Conservation (phyloP, 768 basidiomycete species). For the Xerocomellus chrysenteron region DNA sequence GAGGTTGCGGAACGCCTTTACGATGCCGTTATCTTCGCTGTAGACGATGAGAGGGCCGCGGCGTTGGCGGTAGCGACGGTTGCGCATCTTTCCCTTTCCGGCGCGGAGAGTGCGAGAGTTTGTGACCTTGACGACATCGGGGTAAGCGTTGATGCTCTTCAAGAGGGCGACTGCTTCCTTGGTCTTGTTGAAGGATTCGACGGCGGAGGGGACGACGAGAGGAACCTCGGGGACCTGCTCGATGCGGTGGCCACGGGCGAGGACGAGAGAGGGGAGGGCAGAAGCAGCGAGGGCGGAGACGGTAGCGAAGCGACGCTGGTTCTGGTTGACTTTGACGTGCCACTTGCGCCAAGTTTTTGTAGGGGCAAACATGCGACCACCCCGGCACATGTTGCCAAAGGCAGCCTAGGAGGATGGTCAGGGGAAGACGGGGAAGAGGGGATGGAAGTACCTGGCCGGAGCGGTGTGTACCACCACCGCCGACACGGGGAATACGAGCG, state of each 20-base stretch:
- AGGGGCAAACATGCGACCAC: conserved; percentile 99
- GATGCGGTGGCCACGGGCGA: conserved; percentile 98
- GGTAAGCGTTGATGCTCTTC: conserved; percentile 85
- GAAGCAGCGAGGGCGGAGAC: conserved; percentile 98
- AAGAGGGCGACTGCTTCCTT: conserved; percentile 95
- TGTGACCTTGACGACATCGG: conserved; percentile 94
- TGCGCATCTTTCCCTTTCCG: conserved; percentile 96
- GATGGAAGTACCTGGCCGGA: conserved; percentile 74
- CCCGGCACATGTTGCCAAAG: conserved; percentile 99
- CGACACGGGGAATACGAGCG: conserved; percentile 99
- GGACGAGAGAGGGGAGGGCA: conserved; percentile 92
- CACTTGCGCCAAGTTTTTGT: conserved; percentile 99
- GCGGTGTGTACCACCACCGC: conserved; percentile 97
- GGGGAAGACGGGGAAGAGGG: background rate
- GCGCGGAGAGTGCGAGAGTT: conserved; percentile 96
- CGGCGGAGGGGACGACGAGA: conserved; percentile 75
- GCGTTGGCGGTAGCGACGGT: conserved; percentile 94
- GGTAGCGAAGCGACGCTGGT: conserved; percentile 96
- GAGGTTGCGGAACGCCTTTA: conserved; percentile 97
- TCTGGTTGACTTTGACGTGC: conserved; percentile 99
- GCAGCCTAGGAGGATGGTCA: conserved; percentile 62
- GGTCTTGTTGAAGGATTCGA: conserved; percentile 92
- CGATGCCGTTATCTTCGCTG: conserved; percentile 95
- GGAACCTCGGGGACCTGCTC: conserved; percentile 97
- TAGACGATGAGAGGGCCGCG: conserved; percentile 97